Base-by-base conservation (phyloP, 2,329 filamentous ascomycete genomes). In the Colletotrichum musae region DNA sequence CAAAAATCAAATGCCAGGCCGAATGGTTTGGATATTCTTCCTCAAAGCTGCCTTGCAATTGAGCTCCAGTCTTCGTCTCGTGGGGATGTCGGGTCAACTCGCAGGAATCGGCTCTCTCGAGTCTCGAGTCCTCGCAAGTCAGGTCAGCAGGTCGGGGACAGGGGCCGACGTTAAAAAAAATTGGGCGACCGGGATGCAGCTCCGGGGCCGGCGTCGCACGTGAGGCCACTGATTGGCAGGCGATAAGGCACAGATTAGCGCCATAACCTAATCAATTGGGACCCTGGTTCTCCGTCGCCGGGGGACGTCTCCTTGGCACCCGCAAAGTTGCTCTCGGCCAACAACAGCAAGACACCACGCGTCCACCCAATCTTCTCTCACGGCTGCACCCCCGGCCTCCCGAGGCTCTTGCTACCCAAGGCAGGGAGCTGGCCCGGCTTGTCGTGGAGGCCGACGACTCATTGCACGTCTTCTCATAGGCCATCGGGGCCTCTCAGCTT, bases 181-280 rank as follows among this genome's bases (percentile, higher is more conserved):
- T 12, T 47, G 5, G 18, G 54, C 26, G 59, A 50, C 43, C 18
- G 13, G 39, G 68, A 32, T 59, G 10, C 41, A 58, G 53, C 53
- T 53, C 53, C 15, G 52, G 64, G 48, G 41, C 39, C 57, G 59
- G 41, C 36, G 32, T 36, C 32, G 28, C 70, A 71, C 70, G 70
- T 71, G 70, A 67, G 58, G 21, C 39, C 28, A 57, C 48, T 71
- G 61, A 70, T 71, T 70, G 66, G 70, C 61, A 58, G 57, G 61
- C 67, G 67, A 70, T 69, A 71, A 69, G 62, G 56, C 43, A 39
- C 45, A 57, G 45, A 57, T 59, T 71, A 61, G 57, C 56, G 56
- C 67, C 62, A 58, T 18, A 45, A 61, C 51, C 48, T 45, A 48
- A 56, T 54, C 39, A 62, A 54, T 54, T 47, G 39, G 15, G 51